Evolutionary conservation across 495 filamentous ascomycete species (phyloP), one percentile per base, ranked within the genome.

Genomic region (Tuber melanosporum): DNA sequence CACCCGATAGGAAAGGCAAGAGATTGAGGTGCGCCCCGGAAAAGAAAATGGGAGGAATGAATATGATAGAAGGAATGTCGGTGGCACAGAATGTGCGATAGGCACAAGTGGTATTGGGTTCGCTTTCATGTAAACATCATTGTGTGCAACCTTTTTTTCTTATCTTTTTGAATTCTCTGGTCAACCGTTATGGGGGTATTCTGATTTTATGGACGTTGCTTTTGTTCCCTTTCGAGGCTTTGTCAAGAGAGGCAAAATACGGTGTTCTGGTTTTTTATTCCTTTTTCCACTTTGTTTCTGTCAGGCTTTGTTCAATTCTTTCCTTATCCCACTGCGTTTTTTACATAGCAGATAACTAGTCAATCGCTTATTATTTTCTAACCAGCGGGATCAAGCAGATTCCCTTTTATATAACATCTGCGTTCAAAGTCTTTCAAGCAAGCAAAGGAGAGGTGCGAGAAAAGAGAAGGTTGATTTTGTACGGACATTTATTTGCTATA

Each of bases 1-100:
- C 45, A 44, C 62, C 76, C 17, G 78, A 80, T 74, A 72, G 78
- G 42, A 66, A 32, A 66, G 76, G 77, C 71, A 80, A 80, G 74
- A 71, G 78, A 26, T 49, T 80, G 46, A 80, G 78, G 46, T 80
- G 77, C 36, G 78, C 78, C 39, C 73, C 71, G 46, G 77, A 62
- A 14, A 62, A 32, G 3, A 32, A 32, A 62, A 32, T 62, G 52
- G 78, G 78, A n/a, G 79, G 76, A 39, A 71, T 80, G 41, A 78
- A 73, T 73, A 80, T 80, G 71, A 80, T 80, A 74, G 78, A 80
- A 71, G 78, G 78, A 69, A 80, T 80, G 71, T 76, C 78, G 26
- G 78, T 80, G 66, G 71, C 77, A 22, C 78, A 80, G 41, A 80
- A 80, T 57, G 78, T 79, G 45, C 78, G 78, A 57, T 80, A 80